phyloP scores from a whole-genome alignment of 768 basidiomycete genomes.

The Cyclocybe aegerita region DNA sequence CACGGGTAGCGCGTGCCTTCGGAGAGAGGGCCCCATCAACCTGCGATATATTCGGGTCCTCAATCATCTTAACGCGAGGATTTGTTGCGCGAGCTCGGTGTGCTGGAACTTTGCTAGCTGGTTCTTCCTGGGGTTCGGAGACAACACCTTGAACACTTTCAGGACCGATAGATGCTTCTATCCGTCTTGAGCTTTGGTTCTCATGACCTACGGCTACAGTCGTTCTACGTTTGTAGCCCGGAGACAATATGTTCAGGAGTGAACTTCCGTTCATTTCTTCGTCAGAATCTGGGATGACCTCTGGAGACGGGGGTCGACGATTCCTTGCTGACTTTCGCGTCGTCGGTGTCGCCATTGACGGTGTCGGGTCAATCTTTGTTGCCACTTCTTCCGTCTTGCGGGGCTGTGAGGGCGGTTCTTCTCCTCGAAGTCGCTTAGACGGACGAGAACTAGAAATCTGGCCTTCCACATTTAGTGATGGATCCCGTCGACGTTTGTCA shows the following conservation, averaged over 20 bases:
- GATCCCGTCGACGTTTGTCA: conserved; percentile 4
- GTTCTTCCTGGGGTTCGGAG: conserved; percentile 9
- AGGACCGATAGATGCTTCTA: no score
- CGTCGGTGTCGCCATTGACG: no score
- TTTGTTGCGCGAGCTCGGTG: conserved; percentile 52
- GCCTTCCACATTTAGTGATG: not conserved
- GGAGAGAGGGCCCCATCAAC: conserved; percentile 43
- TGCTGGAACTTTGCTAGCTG: conserved; percentile 22
- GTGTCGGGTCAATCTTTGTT: not conserved
- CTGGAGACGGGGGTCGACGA: conserved; percentile 17
- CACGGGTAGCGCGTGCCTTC: conserved; percentile 41
- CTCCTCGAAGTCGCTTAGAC: conserved; percentile 6
- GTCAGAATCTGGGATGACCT: conserved; percentile 31
- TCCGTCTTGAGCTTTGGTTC: not conserved
- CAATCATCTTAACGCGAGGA: conserved; percentile 53
- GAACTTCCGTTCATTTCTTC: conserved; percentile 20
- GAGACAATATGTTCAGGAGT: not conserved
- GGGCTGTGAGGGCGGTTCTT: not conserved
- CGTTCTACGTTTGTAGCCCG: not conserved
- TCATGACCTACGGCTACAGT: no score
- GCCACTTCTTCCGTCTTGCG: not conserved
- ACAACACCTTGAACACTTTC: no score
- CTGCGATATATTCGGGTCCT: conserved; percentile 33
- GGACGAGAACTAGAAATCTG: not conserved
- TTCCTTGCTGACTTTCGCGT: conserved; percentile 4